A percentile compares a stretch with the other conserved stretches of the same genome.
Evolutionary conservation across 257 asterid species (phyloP).

Genomic region (Solanum gandarillasii): DNA sequence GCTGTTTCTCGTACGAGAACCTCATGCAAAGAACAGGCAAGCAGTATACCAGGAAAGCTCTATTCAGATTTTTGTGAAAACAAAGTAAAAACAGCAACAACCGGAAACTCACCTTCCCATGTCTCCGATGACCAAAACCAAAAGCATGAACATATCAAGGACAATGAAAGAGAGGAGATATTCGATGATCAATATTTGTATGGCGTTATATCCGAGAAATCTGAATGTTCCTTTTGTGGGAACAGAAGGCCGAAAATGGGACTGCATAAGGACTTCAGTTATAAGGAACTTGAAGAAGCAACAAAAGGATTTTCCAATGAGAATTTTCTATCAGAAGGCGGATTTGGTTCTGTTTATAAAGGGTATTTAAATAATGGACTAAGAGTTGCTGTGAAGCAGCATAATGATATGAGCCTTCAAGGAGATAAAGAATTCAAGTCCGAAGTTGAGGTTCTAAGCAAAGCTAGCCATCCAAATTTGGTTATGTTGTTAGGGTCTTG

Average conservation of each 20-base stretch:
- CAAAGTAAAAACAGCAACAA: neutral
- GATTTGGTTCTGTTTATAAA: slow-evolving; percentile 50
- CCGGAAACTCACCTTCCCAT: neutral
- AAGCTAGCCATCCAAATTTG: slow-evolving; percentile 53
- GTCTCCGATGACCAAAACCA: neutral
- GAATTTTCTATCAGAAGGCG: slow-evolving; percentile 58
- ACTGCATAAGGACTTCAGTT: slow-evolving; percentile 33
- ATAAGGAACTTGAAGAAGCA: slow-evolving; percentile 44
- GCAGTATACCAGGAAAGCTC: neutral
- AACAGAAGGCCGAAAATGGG: slow-evolving; percentile 39
- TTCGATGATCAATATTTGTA: neutral
- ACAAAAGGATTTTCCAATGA: slow-evolving; percentile 32
- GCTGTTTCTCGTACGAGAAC: neutral
- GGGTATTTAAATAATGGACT: slow-evolving; percentile 42
- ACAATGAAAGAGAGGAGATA: slow-evolving; percentile 9
- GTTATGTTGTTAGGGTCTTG: slow-evolving; percentile 68
- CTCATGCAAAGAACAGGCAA: neutral
- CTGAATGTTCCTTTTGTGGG: slow-evolving; percentile 42
- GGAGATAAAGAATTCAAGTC: slow-evolving; percentile 67
- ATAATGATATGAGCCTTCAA: slow-evolving; percentile 53
- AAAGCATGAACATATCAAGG: neutral
- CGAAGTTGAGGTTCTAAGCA: slow-evolving; percentile 56
- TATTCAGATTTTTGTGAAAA: neutral
- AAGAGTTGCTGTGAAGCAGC: slow-evolving; percentile 58
- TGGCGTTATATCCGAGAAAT: slow-evolving; percentile 1